These are phyloP conservation scores for Citrus medica DNA, from an alignment of 345 rosid species.

Conservation along the genomic window DNA sequence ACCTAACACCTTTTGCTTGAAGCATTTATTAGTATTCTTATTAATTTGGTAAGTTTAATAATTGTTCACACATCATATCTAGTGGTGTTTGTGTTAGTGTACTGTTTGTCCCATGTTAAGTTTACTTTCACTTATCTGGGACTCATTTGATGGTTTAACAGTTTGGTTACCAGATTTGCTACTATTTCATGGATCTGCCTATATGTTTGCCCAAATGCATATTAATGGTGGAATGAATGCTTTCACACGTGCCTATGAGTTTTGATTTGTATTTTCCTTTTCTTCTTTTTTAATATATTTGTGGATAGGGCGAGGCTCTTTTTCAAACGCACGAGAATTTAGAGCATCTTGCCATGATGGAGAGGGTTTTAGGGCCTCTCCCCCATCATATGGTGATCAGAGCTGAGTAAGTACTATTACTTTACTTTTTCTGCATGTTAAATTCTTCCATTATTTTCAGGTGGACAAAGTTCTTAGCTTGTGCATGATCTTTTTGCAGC, in stretches of 20 bases:
- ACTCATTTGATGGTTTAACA: background rate
- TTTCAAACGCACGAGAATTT: slow-evolving; percentile 82
- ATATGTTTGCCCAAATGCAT: background rate
- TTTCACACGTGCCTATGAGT: background rate
- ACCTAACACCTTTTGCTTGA: background rate
- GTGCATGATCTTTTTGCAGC: slow-evolving; percentile 39
- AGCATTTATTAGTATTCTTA: background rate
- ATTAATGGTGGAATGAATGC: background rate
- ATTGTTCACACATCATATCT: background rate
- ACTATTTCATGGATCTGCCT: background rate
- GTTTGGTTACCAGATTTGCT: background rate
- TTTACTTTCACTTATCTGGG: background rate
- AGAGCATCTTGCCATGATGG: slow-evolving; percentile 92
- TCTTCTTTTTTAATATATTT: background rate
- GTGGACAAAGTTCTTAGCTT: slow-evolving; percentile 14
- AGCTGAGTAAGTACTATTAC: slow-evolving; percentile 55
- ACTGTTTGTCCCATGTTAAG: background rate
- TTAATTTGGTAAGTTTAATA: background rate
- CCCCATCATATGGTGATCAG: slow-evolving; percentile 67
- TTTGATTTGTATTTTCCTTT: background rate
- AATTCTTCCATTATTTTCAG: background rate
- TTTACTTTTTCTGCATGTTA: slow-evolving; percentile 17
- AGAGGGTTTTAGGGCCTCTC: slow-evolving; percentile 71
- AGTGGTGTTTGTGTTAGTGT: background rate
- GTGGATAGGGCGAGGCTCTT: slow-evolving; percentile 72